These are phyloP conservation scores for Tolypocladium tundrense DNA, from an alignment of 2,329 filamentous ascomycete genomes.

Conservation along the genomic window DNA sequence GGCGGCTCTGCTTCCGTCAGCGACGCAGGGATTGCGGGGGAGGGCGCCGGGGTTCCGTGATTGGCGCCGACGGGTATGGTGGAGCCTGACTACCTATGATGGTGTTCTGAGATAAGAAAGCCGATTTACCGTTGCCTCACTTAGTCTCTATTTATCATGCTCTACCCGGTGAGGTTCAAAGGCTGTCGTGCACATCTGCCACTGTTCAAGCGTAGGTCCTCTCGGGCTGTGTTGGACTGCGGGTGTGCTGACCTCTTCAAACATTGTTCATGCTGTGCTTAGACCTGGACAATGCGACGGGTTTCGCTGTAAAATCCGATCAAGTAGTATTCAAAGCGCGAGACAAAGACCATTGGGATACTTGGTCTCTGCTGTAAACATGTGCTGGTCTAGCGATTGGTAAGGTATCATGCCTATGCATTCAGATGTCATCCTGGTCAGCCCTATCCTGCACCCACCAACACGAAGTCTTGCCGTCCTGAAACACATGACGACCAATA, in stretches of 20 bases:
- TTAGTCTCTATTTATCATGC: no score
- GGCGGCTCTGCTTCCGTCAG: constrained; percentile 1
- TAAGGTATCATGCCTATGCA: neutral
- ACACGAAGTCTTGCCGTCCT: neutral
- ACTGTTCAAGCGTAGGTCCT: no score
- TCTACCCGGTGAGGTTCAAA: neutral
- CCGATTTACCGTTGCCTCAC: neutral
- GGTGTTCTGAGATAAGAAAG: no score
- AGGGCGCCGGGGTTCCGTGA: constrained; percentile 4
- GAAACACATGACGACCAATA: no score
- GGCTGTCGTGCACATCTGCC: no score
- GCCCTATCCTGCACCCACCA: neutral
- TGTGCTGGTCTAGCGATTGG: neutral
- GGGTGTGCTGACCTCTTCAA: no score
- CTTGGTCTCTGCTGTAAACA: neutral
- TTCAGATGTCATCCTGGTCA: neutral
- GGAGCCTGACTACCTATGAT: neutral
- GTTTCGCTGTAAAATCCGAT: no score
- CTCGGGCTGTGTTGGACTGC: no score
- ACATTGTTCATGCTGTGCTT: no score
- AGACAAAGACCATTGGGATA: no score
- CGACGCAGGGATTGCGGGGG: neutral
- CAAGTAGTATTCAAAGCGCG: no score
- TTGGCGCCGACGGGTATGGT: neutral
- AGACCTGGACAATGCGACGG: no score